A percentile compares a stretch with the other conserved stretches of the same genome.
Evolutionary conservation across 352 stramenopile species (phyloP).

Genomic region (Phytophthora cryptogea): DNA sequence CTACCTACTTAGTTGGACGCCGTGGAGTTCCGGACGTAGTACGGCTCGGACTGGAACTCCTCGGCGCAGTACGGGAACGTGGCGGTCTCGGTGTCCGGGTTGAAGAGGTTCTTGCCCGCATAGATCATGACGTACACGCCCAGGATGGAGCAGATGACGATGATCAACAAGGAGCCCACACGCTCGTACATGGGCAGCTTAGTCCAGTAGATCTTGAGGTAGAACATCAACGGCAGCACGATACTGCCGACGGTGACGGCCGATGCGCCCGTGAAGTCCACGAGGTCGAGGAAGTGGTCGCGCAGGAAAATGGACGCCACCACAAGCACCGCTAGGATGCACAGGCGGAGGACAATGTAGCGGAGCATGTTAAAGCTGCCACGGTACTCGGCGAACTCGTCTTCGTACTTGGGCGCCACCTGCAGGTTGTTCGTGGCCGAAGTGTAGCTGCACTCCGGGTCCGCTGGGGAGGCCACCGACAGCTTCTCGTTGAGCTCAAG

Average conservation of each 20-base stretch:
- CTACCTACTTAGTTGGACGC: conserved; percentile 15
- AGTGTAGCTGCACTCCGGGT: conserved; percentile 25
- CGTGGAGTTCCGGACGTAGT: conserved; percentile 44
- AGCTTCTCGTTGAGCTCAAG: conserved; percentile 27
- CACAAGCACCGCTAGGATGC: conserved; percentile 39
- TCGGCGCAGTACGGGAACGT: conserved; percentile 65
- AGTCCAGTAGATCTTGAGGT: conserved; percentile 50
- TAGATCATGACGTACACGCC: conserved; percentile 52
- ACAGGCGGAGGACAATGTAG: conserved; percentile 38
- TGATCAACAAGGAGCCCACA: conserved; percentile 35
- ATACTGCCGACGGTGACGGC: conserved; percentile 43
- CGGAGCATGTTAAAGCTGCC: conserved; percentile 34
- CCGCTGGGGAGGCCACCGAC: conserved; percentile 15
- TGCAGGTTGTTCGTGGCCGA: conserved; percentile 1
- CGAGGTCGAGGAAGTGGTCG: conserved; percentile 49
- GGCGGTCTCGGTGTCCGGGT: conserved; percentile 21
- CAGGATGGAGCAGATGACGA: conserved; percentile 36
- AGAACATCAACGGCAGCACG: conserved; percentile 50
- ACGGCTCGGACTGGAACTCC: conserved; percentile 47
- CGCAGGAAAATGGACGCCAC: conserved; percentile 43
- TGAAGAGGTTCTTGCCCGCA: conserved; percentile 46
- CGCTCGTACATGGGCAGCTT: conserved; percentile 51
- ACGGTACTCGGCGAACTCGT: conserved; percentile 39
- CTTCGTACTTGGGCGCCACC: conserved; percentile 21
- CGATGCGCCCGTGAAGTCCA: conserved; percentile 56